Evolutionary conservation across 2,329 filamentous ascomycete genomes (phyloP).

Genomic region (Akanthomyces lecanii): DNA sequence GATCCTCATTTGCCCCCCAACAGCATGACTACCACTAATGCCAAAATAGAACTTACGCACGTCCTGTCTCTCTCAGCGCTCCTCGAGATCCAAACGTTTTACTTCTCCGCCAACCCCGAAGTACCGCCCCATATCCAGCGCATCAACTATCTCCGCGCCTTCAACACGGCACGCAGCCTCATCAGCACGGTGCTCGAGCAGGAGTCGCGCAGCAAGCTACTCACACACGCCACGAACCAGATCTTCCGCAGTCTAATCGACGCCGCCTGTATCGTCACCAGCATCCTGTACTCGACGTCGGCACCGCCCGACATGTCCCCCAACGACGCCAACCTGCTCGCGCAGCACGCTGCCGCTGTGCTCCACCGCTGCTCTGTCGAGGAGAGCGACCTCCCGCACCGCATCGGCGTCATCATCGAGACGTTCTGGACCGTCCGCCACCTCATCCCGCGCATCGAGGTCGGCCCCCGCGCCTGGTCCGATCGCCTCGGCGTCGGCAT

Average conservation of each 20-base stretch:
- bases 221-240: conserved; percentile 47
- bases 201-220: conserved; percentile 36
- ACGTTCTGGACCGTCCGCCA: conserved; percentile 43
- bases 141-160: conserved; percentile 43
- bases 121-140: conserved; percentile 37
- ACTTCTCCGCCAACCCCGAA: conserved; percentile 43
- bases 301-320: conserved; percentile 28
- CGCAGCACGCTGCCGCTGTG: conserved; percentile 31
- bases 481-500: conserved; percentile 47
- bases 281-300: conserved; percentile 42
- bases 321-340: conserved; percentile 29
- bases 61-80: conserved; percentile 47
- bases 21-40: background rate
- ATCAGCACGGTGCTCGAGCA: conserved; percentile 41
- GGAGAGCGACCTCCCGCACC: conserved; percentile 46
- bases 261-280: conserved; percentile 43
- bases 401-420: conserved; percentile 44
- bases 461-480: conserved; percentile 38
- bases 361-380: conserved; percentile 42
- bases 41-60: conserved; percentile 39
- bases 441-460: conserved; percentile 36
- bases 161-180: conserved; percentile 44
- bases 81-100: conserved; percentile 51
- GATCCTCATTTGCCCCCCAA: conserved; percentile 1
- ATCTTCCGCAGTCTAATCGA: conserved; percentile 44